Evolutionary conservation across 2,329 filamentous ascomycete genomes (phyloP), one percentile per base, ranked within the genome.

Genomic region (Talaromyces sp.): DNA sequence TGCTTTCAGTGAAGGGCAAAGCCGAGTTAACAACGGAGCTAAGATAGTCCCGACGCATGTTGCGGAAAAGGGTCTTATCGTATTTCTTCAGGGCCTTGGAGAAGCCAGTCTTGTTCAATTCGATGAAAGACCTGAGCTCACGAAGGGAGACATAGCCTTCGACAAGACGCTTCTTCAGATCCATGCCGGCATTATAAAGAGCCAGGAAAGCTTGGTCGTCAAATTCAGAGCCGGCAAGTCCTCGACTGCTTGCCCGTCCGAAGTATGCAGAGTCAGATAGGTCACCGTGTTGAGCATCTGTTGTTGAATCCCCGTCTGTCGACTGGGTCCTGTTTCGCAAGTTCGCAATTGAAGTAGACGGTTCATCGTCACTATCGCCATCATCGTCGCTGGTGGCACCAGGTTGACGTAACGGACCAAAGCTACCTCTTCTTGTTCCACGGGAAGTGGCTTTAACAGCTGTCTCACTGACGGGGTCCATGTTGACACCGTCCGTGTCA

Each of bases 81-180:
- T 94, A 99, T 74, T 99, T 99, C 77, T 99, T 99, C 62, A 97
- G 77, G 0, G 96, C 92, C 75, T 99, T 99, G 66, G 87, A 85
- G 75, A 99, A 99, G 11, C 94, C 94, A 0, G 94, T 99, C 75
- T 89, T 89, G 80, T 99, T 99, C 57, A 99, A 84, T 76, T 97
- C 93, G 50, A 92, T 87, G 68, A 92, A 99, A 2, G 93, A 97
- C 70, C 96, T 95, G 65, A 99, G 84, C 72, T 97, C 94, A 75
- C 93, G 97, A 16, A 97, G 79, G 60, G 90, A 89, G 41, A 99
- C 94, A 69, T 97, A 99, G 55, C 92, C 80, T 68, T 86, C 86
- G 61, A 96, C 86, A 50, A 91, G 88, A 49, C 92, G 86, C 77
- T 96, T 97, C 81, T 97, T 97, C 58, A 99, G 77, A 65, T 91